Conservation (phyloP, 805 yeast genomes). For the Wickerhamomyces canadensis region DNA sequence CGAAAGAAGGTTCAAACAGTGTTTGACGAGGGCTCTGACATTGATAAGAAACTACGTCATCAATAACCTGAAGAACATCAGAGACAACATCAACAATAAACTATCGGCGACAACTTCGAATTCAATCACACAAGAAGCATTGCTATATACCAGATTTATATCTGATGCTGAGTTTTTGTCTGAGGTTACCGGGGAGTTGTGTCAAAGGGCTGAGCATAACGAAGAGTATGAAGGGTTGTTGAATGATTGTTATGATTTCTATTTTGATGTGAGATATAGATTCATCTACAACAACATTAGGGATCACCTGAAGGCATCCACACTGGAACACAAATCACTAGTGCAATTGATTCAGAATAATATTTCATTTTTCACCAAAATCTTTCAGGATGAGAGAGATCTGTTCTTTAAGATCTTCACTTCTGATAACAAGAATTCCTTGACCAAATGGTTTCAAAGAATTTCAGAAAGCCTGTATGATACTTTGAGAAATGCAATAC, state of each 20-base stretch:
- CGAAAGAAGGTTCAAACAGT: conserved; percentile 69
- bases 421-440: conserved; percentile 28
- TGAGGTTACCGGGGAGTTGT: conserved; percentile 31
- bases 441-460: conserved; percentile 56
- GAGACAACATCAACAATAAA: conserved; percentile 26
- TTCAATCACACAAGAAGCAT: conserved; percentile 51
- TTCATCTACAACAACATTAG: conserved; percentile 41
- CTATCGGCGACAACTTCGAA: conserved; percentile 20
- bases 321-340: conserved; percentile 28
- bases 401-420: conserved; percentile 54
- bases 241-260: conserved; percentile 58
- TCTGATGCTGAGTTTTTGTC: conserved; percentile 34
- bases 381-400: conserved; percentile 55
- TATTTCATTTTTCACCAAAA: conserved; percentile 52
- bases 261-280: conserved; percentile 50
- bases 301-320: conserved; percentile 30
- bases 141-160: conserved; percentile 61
- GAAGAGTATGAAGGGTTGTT: conserved; percentile 61
- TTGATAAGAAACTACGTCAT: conserved; percentile 64
- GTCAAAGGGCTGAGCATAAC: conserved; percentile 32
- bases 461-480: conserved; percentile 79
- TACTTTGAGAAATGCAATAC: conserved; percentile 53
- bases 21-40: conserved; percentile 75
- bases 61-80: conserved; percentile 30
- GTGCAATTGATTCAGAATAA: conserved; percentile 59